Evolutionary conservation across 139 green algal species (phyloP).

Genomic region (Tetradesmus obliquus): DNA sequence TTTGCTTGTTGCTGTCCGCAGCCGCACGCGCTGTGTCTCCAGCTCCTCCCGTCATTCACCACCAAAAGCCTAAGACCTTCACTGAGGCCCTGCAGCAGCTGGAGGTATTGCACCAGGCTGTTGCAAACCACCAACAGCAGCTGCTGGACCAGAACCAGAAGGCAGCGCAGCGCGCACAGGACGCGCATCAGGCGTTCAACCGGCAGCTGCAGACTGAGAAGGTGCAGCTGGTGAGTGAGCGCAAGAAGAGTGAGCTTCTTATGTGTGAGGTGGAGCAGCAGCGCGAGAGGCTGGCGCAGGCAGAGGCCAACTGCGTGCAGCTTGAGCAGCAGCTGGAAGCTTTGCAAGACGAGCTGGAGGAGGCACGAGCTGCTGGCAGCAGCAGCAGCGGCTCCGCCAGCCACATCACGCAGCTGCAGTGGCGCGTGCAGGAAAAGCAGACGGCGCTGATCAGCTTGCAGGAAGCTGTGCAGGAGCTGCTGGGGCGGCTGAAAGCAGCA

Average conservation of each 20-base stretch:
- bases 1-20: not conserved
- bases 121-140: constrained; percentile 1
- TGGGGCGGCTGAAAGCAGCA: not conserved
- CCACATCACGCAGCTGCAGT: constrained; percentile 4
- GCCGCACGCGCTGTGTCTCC: not conserved
- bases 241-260: not conserved
- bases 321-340: constrained; percentile 27
- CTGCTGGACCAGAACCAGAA: constrained; percentile 35
- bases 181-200: not conserved
- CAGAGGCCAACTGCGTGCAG: not conserved
- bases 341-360: not conserved
- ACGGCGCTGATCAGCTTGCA: not conserved
- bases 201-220: constrained; percentile 23
- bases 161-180: not conserved
- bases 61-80: not conserved
- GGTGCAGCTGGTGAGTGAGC: not conserved
- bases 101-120: not conserved
- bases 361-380: not conserved
- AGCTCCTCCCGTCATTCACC: not conserved
- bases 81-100: not conserved
- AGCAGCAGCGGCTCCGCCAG: not conserved
- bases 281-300: not conserved
- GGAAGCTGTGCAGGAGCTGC: not conserved
- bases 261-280: not conserved
- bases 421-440: not conserved